Conservation (phyloP, 2,329 filamentous ascomycete genomes). For the Pseudocercospora musae region DNA sequence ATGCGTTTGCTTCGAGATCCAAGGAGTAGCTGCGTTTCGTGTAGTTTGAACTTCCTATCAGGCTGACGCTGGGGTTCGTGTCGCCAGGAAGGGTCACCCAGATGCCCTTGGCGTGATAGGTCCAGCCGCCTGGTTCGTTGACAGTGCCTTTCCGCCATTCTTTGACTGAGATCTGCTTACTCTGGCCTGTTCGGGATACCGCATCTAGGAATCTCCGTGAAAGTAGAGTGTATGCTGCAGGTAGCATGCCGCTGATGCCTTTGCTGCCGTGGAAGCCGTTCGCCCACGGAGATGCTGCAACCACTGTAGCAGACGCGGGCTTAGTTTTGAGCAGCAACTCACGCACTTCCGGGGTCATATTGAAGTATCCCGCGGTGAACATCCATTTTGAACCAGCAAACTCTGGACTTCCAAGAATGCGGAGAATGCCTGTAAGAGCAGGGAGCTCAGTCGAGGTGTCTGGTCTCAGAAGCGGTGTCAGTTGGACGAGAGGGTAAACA, state of each 20-base stretch:
- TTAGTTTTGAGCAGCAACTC: conserved; percentile 73
- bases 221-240: conserved; percentile 87
- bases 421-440: conserved; percentile 71
- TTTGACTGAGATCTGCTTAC: conserved; percentile 65
- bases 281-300: conserved; percentile 87
- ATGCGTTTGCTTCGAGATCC: conserved; percentile 83
- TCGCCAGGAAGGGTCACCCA: conserved; percentile 74
- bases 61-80: conserved; percentile 67
- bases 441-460: conserved; percentile 87
- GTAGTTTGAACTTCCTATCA: conserved; percentile 93
- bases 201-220: conserved; percentile 74
- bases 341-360: conserved; percentile 82
- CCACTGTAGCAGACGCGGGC: conserved; percentile 70
- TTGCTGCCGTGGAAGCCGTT: conserved; percentile 92
- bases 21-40: conserved; percentile 90
- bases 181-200: conserved; percentile 52
- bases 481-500: conserved; percentile 82
- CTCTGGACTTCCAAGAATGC: conserved; percentile 60
- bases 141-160: conserved; percentile 87
- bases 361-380: conserved; percentile 98
- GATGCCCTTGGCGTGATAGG: conserved; percentile 94
- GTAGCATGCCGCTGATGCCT: conserved; percentile 85
- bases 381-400: conserved; percentile 78
- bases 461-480: conserved; percentile 77
- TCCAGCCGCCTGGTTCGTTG: conserved; percentile 81